Evolutionary conservation across 208 protist genomes (phyloP).

Genomic region (Tritrichomonas musculus): DNA sequence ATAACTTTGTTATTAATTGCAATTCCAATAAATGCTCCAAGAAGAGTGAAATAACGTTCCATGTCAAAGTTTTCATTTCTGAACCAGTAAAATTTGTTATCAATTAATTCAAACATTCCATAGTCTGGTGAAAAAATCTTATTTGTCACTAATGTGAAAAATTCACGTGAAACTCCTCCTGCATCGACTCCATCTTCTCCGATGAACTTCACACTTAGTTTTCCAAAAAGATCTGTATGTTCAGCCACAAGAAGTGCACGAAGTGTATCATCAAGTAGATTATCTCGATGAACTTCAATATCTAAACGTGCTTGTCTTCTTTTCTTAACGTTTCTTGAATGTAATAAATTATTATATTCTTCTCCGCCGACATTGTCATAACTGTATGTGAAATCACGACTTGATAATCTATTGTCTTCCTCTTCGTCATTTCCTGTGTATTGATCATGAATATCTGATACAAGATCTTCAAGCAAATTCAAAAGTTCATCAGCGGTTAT

Average conservation of each 20-base stretch:
- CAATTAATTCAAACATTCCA: conserved; percentile 70
- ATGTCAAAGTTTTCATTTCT: conserved; percentile 55
- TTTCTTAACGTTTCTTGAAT: neutral
- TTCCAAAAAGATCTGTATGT: conserved; percentile 62
- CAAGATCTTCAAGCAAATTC: too few relatives aligned
- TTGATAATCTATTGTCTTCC: too few relatives aligned
- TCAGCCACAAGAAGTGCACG: neutral
- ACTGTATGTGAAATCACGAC: too few relatives aligned
- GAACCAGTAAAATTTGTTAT: conserved; percentile 67
- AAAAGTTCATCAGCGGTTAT: too few relatives aligned
- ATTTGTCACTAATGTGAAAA: conserved; percentile 77
- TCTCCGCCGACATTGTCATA: too few relatives aligned
- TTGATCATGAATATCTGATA: too few relatives aligned
- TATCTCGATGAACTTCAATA: neutral
- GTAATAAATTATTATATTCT: neutral
- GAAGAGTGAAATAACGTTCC: neutral
- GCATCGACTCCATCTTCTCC: conserved; percentile 81
- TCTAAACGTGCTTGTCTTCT: neutral
- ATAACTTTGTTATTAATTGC: conserved; percentile 84
- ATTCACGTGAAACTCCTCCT: conserved; percentile 84
- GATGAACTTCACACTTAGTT: conserved; percentile 68
- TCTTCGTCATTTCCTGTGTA: too few relatives aligned
- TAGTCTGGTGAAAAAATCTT: conserved; percentile 74
- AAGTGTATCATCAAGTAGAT: neutral
- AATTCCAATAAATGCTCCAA: conserved; percentile 62